Base-by-base conservation (phyloP, 805 yeast genomes). In the Candida pini region DNA sequence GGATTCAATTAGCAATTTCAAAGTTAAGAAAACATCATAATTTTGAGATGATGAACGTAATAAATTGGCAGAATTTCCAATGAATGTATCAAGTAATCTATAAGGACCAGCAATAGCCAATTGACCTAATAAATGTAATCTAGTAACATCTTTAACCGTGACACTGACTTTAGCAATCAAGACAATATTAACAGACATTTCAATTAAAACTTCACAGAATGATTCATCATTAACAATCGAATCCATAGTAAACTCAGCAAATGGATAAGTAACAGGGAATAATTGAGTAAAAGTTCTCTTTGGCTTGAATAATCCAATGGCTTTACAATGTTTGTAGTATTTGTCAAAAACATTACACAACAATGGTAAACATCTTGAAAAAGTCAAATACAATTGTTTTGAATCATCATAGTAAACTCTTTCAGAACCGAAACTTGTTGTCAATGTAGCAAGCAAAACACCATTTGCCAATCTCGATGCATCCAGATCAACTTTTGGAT, bases 121-220 rank as follows among this genome's bases (percentile, higher is more conserved):
- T 18, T 27, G 15, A n/a, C n/a, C n/a, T 6, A 9, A 12, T 16
- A 43, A 12, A 28, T 30, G 36, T 15, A 36, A n/a, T 9, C 6
- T 20, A 20, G 38, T 21, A 14, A 38, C 34, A n/a, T 36, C 38
- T 6, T 35, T 35, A 7, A 33, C 34, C 4, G 34, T 36, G 3
- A 26, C 17, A n/a, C 43, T 34, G 17, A 50, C 40, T 46, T 71
- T 73, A 12, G 79, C 62, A 18, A 79, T 58, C 47, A 64, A 73
- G 12, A 78, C 65, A 35, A 78, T 71, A n/a, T 82, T 62, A 12
- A 80, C 69, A 6, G 81, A 66, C 31, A 85, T 53, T 52, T 87
- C 96, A 27, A 83, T 62, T 35, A 86, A 60, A 3, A 81, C 66
- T 53, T 87, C 96, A 18, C 78, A 85, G 37, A 82, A 65, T 2